Evolutionary conservation across 2,329 filamentous ascomycete species (phyloP), one percentile per base, ranked within the genome.

Genomic region (Karstenula rhodostoma): DNA sequence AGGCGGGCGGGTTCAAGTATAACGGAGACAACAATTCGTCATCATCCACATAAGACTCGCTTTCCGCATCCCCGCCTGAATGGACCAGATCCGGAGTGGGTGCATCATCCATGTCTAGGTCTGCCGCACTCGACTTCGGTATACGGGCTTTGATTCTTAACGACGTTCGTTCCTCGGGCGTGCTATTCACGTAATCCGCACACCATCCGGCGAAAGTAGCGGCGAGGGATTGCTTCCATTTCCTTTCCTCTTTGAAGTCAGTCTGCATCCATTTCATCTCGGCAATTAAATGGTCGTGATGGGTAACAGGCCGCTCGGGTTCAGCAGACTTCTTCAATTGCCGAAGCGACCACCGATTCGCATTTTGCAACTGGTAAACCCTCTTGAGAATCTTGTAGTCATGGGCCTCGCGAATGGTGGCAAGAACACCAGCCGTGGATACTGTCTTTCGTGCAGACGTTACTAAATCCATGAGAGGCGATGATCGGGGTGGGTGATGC

Each of bases 221-320:
- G 5, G 94, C 94, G 37, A 90, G 86, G 2, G 90, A 87, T 73
- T 88, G 89, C 79, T 97, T 98, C 93, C 94, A 97, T 75, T 96
- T 97, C 43, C 93, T 84, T 77, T 98, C 95, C 78, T 97, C 92
- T 54, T 91, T 87, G 72, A 97, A 98, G 78, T 99, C 95, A 1
- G 93, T 97, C 53, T 94, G 88, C 92, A 99, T 96, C 94, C 94
- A 98, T 77, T 94, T 96, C 86, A 94, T 92, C 80, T 99, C 94
- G 67, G 93, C 87, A 33, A 99, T 81, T 57, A 98, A 77, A 55
- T 94, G 85, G 78, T 99, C 95, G 86, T 90, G 92, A 68, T 98
- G 94, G 1, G 90, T 89, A 0, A 87, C 85, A 19, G 89, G 90
- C 40, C 93, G 87, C 4, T 87, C 84, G 4, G 94, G 94, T 77